These are phyloP conservation scores for Hysterium pulicare DNA, from an alignment of 2,329 filamentous ascomycete species.

Conservation along the genomic window DNA sequence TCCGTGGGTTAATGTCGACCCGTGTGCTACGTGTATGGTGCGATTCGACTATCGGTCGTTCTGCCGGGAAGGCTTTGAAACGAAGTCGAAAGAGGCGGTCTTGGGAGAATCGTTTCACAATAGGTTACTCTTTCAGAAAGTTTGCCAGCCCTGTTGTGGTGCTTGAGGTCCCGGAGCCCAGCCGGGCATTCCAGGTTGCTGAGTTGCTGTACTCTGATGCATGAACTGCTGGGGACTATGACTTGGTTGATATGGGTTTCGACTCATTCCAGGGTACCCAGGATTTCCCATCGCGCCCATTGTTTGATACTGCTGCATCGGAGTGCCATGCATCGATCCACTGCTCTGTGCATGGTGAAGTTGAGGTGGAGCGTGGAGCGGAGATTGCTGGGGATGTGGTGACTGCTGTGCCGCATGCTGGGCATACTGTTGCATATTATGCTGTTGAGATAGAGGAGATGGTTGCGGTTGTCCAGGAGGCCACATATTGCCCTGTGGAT, in stretches of 20 bases:
- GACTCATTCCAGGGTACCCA: conserved; percentile 45
- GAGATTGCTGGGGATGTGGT: conserved; percentile 47
- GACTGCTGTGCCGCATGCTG: conserved; percentile 42
- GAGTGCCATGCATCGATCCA: conserved; percentile 41
- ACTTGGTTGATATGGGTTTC: conserved; percentile 49
- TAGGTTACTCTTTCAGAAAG: conserved; percentile 13
- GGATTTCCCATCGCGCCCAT: conserved; percentile 46
- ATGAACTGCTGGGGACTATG: conserved; percentile 47
- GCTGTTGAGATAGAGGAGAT: conserved; percentile 46
- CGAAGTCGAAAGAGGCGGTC: background rate
- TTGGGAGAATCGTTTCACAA: background rate
- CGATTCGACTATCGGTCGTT: background rate
- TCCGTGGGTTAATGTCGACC: conserved; percentile 1
- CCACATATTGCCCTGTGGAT: conserved; percentile 49
- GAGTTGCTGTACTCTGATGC: conserved; percentile 40
- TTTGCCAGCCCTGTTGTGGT: conserved; percentile 42
- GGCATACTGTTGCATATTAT: conserved; percentile 45
- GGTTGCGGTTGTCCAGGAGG: conserved; percentile 46
- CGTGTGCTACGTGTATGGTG: conserved; percentile 6
- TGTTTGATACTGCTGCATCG: conserved; percentile 44
- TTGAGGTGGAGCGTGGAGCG: conserved; percentile 48
- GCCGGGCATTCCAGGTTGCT: conserved; percentile 52
- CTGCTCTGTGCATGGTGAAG: conserved; percentile 45
- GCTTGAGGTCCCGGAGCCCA: conserved; percentile 44
- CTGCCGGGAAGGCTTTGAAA: background rate